Percentiles rank a stretch among this genome's conserved stretches.
These are phyloP conservation scores for Hypoxylon crocopeplum DNA, from an alignment of 495 filamentous ascomycete genomes.

Conservation along the genomic window DNA sequence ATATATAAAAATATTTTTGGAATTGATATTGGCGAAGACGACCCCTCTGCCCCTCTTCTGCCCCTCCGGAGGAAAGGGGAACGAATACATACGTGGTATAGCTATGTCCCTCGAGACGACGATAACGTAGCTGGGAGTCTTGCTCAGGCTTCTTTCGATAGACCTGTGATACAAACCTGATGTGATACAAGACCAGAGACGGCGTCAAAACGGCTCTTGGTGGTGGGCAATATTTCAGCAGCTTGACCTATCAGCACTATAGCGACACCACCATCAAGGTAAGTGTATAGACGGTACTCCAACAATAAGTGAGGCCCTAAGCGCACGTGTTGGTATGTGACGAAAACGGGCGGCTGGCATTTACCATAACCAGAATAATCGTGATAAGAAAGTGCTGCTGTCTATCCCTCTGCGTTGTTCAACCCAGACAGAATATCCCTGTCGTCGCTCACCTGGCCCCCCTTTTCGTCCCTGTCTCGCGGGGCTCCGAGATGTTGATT, in stretches of 20 bases:
- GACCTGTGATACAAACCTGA: conserved; percentile 14
- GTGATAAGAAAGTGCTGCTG: conserved; percentile 19
- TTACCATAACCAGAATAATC: conserved; percentile 22
- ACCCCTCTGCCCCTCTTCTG: conserved; percentile 21
- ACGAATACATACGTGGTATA: conserved; percentile 10
- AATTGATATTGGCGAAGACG: conserved; percentile 22
- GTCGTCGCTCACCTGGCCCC: conserved; percentile 32
- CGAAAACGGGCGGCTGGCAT: conserved; percentile 22
- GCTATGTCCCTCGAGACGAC: conserved; percentile 7
- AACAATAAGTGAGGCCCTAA: conserved; percentile 16
- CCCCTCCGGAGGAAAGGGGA: conserved; percentile 19
- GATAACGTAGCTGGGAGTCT: conserved; percentile 6
- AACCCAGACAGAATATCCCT: conserved; percentile 24
- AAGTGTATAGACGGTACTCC: conserved; percentile 10
- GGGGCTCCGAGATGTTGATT: conserved; percentile 33
- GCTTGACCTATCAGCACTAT: conserved; percentile 30
- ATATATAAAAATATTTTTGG: conserved; percentile 14
- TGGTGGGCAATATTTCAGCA: not conserved
- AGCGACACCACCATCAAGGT: conserved; percentile 31
- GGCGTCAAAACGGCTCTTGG: conserved; percentile 5
- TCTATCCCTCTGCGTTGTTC: conserved; percentile 36
- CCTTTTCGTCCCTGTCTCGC: conserved; percentile 28
- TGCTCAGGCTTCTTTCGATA: not conserved
- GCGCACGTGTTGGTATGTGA: conserved; percentile 31
- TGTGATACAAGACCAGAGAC: conserved; percentile 7